phyloP scores from a whole-genome alignment of 2,329 filamentous ascomycete species.

The Talaromyces sp. region DNA sequence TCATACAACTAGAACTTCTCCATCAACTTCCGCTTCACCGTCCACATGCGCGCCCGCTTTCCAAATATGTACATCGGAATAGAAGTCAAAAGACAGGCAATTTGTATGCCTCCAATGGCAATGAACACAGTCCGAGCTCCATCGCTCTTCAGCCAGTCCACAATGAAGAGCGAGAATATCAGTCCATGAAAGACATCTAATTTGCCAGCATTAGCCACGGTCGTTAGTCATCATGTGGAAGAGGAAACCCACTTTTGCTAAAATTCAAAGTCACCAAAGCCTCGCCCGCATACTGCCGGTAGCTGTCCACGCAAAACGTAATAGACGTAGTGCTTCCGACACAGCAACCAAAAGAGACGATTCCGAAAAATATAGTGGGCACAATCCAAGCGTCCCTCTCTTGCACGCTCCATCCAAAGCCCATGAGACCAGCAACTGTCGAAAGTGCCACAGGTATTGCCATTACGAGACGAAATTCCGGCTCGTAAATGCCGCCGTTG shows the following conservation, averaged over 20 bases:
- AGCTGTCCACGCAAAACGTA: conserved; percentile 91
- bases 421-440: conserved; percentile 85
- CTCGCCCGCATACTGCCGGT: conserved; percentile 89
- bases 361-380: conserved; percentile 87
- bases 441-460: conserved; percentile 72
- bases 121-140: conserved; percentile 78
- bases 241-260: conserved; percentile 62
- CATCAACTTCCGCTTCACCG: conserved; percentile 79
- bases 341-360: conserved; percentile 89
- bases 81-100: conserved; percentile 69
- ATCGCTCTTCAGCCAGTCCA: conserved; percentile 72
- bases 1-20: conserved; percentile 61
- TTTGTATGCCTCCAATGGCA: conserved; percentile 80
- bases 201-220: conserved; percentile 31
- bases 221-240: conserved; percentile 33
- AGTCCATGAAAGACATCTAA: conserved; percentile 78
- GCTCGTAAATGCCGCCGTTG: conserved; percentile 93
- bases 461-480: conserved; percentile 91
- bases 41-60: conserved; percentile 92
- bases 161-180: conserved; percentile 84
- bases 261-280: conserved; percentile 93
- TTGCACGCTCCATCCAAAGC: conserved; percentile 89
- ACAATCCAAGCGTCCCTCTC: conserved; percentile 80
- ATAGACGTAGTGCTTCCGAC: conserved; percentile 88
- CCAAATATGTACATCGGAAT: conserved; percentile 95